phyloP scores from a whole-genome alignment of 176 grass and related monocot genomes.

The Stipa capillata region DNA sequence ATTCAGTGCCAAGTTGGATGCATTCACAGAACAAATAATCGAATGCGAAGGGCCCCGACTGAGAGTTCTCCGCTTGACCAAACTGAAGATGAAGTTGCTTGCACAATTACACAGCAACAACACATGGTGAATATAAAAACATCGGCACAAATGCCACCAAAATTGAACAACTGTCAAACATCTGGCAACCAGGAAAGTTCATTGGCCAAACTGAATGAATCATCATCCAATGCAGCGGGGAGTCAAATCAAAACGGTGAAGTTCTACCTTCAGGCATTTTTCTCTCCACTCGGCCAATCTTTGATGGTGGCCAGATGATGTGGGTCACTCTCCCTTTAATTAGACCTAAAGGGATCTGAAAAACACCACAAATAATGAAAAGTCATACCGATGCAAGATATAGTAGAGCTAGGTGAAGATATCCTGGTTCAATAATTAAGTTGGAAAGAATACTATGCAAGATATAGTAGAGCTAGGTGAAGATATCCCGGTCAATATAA shows the following conservation, averaged over 20 bases:
- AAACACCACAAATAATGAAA: background rate
- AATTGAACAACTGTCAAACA: background rate
- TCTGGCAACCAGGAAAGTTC: background rate
- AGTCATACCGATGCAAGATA: background rate
- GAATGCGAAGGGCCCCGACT: background rate
- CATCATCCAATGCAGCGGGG: background rate
- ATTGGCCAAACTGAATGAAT: slow-evolving; percentile 9
- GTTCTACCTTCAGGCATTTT: slow-evolving; percentile 48
- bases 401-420: background rate
- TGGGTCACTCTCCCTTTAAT: slow-evolving; percentile 63
- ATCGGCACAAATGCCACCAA: background rate
- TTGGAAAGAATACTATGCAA: background rate
- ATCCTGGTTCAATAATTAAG: background rate
- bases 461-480: background rate
- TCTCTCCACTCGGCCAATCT: slow-evolving; percentile 54
- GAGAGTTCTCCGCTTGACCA: background rate
- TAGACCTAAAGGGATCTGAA: slow-evolving; percentile 85
- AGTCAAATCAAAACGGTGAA: slow-evolving; percentile 21
- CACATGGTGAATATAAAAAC: background rate
- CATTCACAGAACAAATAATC: background rate
- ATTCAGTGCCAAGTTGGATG: background rate
- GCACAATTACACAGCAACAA: background rate
- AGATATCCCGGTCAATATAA: background rate
- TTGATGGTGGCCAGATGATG: slow-evolving; percentile 73
- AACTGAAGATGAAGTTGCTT: background rate